Evolutionary conservation across 306 rosid genomes (phyloP), one percentile per base, ranked within the genome.

Genomic region (Argentina anserina): DNA sequence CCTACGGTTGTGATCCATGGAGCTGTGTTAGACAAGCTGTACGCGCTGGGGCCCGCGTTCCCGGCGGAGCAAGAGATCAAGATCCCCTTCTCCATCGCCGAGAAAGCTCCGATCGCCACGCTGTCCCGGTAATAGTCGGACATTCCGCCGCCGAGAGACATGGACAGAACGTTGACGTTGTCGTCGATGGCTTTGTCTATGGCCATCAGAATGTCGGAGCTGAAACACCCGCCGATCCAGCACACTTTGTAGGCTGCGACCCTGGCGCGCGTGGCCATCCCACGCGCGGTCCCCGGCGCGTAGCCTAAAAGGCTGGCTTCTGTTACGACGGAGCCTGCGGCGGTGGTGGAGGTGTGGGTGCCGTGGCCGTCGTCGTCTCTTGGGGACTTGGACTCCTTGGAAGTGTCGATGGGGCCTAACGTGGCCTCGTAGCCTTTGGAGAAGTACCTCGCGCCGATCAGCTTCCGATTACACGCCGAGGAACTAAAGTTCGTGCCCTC

Each of bases 1-100:
- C 97, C 98, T 1, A 93, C 93, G 18, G 96, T 90, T 0, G 90
- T 86, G 61, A 93, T 82, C 98, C 98, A 93, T 23, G 98, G 98
- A n/a, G 98, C 95, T 7, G 73, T n/a, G 37, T 93, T 93, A 0
- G 85, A 72, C 25, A 89, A 37, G 55, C 84, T 74, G 34, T 9
- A 75, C 1, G 81, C 0, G 4, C 28, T 36, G 15, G 98, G 98
- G 4, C 98, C 97, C 0, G 59, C 67, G 56, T 93, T 93, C 43
- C 98, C 98, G 11, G 91, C 98, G 0, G 98, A 79, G 76, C 85
- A 77, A 26, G 96, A 89, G 25, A 89, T 53, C 11, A 90, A 42
- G 69, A 93, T 90, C 8, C 98, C 97, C 67, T 86, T 91, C 77
- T 87, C 89, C 93, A 83, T 87, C 20, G 98, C 97, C 6, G 86